A percentile compares a stretch with the other conserved stretches of the same genome.
These are phyloP conservation scores for Verticillium tricorpus DNA, from an alignment of 2,329 filamentous ascomycete genomes.

Conservation along the genomic window DNA sequence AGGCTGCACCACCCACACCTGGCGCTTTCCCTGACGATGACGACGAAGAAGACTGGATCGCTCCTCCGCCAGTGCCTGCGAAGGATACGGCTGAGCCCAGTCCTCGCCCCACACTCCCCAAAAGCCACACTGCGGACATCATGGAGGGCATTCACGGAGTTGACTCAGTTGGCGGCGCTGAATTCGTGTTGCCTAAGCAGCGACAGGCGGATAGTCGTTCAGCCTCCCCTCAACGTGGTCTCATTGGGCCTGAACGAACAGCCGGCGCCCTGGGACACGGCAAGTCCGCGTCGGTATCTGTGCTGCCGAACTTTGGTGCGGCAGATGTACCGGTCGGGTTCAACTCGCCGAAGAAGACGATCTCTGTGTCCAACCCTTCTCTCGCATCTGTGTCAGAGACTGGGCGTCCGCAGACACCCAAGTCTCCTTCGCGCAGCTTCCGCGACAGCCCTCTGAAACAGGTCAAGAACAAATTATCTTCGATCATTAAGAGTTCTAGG, in stretches of 20 bases:
- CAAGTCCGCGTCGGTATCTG: conserved; percentile 62
- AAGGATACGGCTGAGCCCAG: conserved; percentile 30
- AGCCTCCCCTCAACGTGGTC: conserved; percentile 30
- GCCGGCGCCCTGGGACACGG: conserved; percentile 40
- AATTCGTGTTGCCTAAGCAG: conserved; percentile 39
- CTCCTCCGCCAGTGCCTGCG: conserved; percentile 34
- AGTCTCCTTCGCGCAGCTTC: conserved; percentile 52
- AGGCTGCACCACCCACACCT: conserved; percentile 35
- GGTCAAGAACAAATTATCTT: conserved; percentile 88
- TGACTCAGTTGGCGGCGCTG: conserved; percentile 40
- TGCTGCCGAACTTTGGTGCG: conserved; percentile 30
- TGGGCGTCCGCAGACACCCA: conserved; percentile 42
- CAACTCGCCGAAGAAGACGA: conserved; percentile 50
- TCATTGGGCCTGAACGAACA: conserved; percentile 21
- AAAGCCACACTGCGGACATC: conserved; percentile 57
- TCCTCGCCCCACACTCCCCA: conserved; percentile 49
- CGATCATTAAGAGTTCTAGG: conserved; percentile 82
- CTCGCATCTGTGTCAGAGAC: conserved; percentile 43
- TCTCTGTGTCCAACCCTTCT: conserved; percentile 55
- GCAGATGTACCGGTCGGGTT: conserved; percentile 10
- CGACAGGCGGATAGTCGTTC: conserved; percentile 24
- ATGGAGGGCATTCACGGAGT: conserved; percentile 53
- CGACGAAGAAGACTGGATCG: conserved; percentile 52
- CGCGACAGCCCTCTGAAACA: conserved; percentile 81
- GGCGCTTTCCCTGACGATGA: conserved; percentile 58